Evolutionary conservation across 768 basidiomycete species (phyloP), one percentile per base, ranked within the genome.

Genomic region (Candolleomyces efflorescens): DNA sequence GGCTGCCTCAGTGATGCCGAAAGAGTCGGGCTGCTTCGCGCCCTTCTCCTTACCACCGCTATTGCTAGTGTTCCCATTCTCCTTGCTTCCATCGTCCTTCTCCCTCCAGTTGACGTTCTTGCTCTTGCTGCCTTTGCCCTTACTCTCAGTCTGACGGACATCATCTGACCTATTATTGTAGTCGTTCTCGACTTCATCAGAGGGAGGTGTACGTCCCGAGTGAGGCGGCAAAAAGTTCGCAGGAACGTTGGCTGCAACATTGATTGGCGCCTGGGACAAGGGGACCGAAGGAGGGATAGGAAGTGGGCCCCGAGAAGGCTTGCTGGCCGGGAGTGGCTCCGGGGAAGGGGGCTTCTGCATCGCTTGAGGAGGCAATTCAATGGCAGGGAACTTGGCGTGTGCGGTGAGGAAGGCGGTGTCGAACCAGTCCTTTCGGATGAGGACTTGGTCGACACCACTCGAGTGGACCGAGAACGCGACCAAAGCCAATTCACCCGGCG

Each of bases 381-480:
- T 73, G 23, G 74, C 39, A 17, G 90, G 90, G 71, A 86, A 83
- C 66, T 89, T 92, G 62, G 83, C 77, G 10, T 72, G 69, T 5
- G 85, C 76, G 17, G 76, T 70, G 6, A 73, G 65, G 37, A 90
- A 71, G 0, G 90, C 90, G n/a, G 75, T 65, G 61, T 92, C 89
- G 63, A 82, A 91, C 89, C 90, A 91, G 66, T 94, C 92, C 69
- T 84, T 89, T 62, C 89, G 83, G 63, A 94, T 87, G 53, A 94
- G 81, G 26, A 94, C 84, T 66, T 94, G 92, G 66, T 94, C 92
- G 13, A 94, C 92, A 38, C 92, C 92, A n/a, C 82, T 83, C 17
- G 89, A 86, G 67, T 93, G 92, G n/a, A 94, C 90, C 2, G 89
- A 90, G 73, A 92, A 94, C 27, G 89, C 90, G 5, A 92, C 89